Evolutionary conservation across 306 rosid genomes (phyloP), one percentile per base, ranked within the genome.

Genomic region (Lablab purpureus): DNA sequence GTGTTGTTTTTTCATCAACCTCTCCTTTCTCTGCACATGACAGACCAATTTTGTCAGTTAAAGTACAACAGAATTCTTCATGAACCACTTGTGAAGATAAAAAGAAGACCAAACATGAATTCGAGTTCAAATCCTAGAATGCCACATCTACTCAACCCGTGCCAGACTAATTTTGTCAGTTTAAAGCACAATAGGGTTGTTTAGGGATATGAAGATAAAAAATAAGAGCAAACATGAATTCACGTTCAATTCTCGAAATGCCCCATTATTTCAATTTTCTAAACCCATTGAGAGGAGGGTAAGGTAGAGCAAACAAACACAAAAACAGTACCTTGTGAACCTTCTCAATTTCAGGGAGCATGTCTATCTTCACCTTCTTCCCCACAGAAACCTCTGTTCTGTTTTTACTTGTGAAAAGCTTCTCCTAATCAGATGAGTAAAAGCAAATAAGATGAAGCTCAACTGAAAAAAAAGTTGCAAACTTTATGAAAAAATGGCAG

Each of bases 321-420:
- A 37, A 6, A 64, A 66, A n/a, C 47, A 43, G 67, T 85, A 94
- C 98, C 98, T 92, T 94, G 71, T 94, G 98, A 78, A 84, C 97
- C 83, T 88, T 94, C 88, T 94, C 98, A 64, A 94, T 90, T 89
- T 94, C 98, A 70, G 96, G 93, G 80, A 94, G 97, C 96, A 92
- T 87, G 86, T 94, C 97, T 54, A 85, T 87, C 83, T 90, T 94
- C 85, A 94, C 75, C 92, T 83, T 94, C 85, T 94, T 94, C 46
- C 98, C 98, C 6, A 94, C 74, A 11, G 97, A 91, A 73, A 73
- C 88, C 88, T 94, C 98, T 4, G 80, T 85, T 78, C 97, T 86
- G 87, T 90, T 94, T 79, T 85, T 87, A 88, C 98, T 94, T 32
- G 91, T 60, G 72, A 92, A 89, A 81, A 94, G 98, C 83, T 94